Conservation (phyloP, 2,329 filamentous ascomycete species). For the Fusarium nelsonii region DNA sequence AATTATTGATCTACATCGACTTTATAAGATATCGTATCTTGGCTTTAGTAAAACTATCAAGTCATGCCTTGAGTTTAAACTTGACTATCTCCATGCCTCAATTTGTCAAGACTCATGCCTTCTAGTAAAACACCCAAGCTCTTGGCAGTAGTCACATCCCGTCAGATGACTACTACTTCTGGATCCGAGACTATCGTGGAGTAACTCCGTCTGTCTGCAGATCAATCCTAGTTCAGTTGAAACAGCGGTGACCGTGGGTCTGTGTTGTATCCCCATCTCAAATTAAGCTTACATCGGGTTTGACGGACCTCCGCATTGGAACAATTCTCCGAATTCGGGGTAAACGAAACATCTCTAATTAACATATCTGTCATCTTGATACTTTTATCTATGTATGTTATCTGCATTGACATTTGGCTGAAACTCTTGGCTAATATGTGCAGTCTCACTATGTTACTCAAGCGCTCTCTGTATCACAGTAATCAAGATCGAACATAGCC, state of each 20-base stretch:
- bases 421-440: neutral
- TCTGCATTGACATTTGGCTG: neutral
- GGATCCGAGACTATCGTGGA: neutral
- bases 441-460: neutral
- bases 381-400: neutral
- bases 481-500: neutral
- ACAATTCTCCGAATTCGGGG: neutral
- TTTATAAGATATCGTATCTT: neutral
- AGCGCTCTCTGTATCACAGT: neutral
- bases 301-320: neutral
- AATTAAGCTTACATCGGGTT: conserved; percentile 1
- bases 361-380: neutral
- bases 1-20: neutral
- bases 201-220: neutral
- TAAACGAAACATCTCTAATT: no score
- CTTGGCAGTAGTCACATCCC: neutral
- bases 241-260: conserved; percentile 6
- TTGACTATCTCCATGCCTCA: neutral
- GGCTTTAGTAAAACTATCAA: neutral
- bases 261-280: neutral
- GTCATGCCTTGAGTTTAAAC: neutral
- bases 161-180: conserved; percentile 6
- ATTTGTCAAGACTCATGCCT: neutral
- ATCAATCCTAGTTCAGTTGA: conserved; percentile 3
- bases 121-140: neutral